Evolutionary conservation across 2,329 filamentous ascomycete species (phyloP), one percentile per base, ranked within the genome.

Genomic region (Lasiodiplodia sp.): DNA sequence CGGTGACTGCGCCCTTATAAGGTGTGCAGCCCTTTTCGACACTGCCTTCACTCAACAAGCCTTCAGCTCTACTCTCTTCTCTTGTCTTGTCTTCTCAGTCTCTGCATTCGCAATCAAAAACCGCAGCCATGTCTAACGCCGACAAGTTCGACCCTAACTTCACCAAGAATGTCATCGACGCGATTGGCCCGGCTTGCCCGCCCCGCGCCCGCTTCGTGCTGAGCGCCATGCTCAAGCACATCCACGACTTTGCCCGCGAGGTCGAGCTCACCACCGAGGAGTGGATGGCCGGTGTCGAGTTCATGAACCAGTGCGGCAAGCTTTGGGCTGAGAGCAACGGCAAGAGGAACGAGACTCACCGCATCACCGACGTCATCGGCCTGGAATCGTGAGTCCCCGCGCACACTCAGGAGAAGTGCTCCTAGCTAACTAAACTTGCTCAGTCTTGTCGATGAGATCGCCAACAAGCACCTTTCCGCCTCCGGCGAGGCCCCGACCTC

Each of bases 191-290:
- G 73, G 88, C 91, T 74, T 88, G 88, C n/a, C 83, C 86, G 65
- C 87, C 90, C 68, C 85, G 92, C 69, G 86, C 89, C 74, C 86
- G 89, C 69, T 82, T 87, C 71, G 84, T 94, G 74, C 82, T 94
- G 75, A 79, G 83, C 70, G 84, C 86, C 28, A 80, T 93, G 73
- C 89, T 93, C 79, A 84, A 82, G 62, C 91, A 94, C 82, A 84
- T 94, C 70, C 92, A 94, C 82, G 91, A 93, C 81, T 94, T 94
- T 78, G 87, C 88, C 68, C 89, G 91, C 69, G 92, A 94, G 76
- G 87, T 92, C 72, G 91, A 94, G 81, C 86, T 94, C 62, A 93
- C 89, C 25, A 85, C 88, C 44, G 91, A 92, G 66, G 92, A 94
- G 81, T 94, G 91, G 91, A 87, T 93, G 80, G 81, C 87, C 4